A percentile compares a stretch with the other conserved stretches of the same genome.
phyloP scores from a whole-genome alignment of 2,329 filamentous ascomycete species.

The Corinectria fuckeliana region DNA sequence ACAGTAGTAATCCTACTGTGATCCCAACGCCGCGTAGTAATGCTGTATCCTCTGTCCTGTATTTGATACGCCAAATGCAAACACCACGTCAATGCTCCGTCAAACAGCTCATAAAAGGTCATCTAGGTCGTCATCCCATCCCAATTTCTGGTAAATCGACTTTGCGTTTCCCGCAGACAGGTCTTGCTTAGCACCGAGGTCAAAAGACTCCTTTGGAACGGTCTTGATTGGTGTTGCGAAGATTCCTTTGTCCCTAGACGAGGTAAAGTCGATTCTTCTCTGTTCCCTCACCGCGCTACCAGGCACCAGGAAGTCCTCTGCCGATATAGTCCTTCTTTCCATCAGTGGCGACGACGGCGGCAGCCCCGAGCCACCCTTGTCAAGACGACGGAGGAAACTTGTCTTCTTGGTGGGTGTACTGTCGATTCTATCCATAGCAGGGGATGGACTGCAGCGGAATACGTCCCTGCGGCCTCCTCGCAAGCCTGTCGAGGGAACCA shows the following conservation, averaged over 20 bases:
- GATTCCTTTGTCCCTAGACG: constrained; percentile 30
- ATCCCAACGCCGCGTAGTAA: constrained; percentile 32
- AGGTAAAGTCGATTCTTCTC: constrained; percentile 26
- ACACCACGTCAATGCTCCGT: constrained; percentile 32
- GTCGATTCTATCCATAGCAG: constrained; percentile 39
- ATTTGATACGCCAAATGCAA: constrained; percentile 28
- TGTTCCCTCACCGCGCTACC: constrained; percentile 22
- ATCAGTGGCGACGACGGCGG: constrained; percentile 47
- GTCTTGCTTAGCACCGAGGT: constrained; percentile 14
- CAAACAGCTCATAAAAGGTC: constrained; percentile 47
- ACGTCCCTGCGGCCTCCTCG: constrained; percentile 41
- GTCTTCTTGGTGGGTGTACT: constrained; percentile 41
- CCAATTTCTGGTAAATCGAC: constrained; percentile 61
- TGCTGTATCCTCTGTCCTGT: constrained; percentile 27
- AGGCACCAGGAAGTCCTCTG: constrained; percentile 23
- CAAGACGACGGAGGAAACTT: constrained; percentile 40
- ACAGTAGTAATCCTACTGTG: constrained; percentile 27
- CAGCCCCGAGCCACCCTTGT: constrained; percentile 38
- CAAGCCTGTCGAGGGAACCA: constrained; percentile 52
- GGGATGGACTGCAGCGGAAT: constrained; percentile 41
- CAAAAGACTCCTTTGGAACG: constrained; percentile 25
- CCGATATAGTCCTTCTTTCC: constrained; percentile 30
- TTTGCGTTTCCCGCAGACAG: constrained; percentile 37
- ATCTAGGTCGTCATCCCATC: constrained; percentile 65
- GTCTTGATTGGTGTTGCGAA: constrained; percentile 51